Conservation (phyloP, 2,329 filamentous ascomycete genomes). For the Lachnellula cervina region DNA sequence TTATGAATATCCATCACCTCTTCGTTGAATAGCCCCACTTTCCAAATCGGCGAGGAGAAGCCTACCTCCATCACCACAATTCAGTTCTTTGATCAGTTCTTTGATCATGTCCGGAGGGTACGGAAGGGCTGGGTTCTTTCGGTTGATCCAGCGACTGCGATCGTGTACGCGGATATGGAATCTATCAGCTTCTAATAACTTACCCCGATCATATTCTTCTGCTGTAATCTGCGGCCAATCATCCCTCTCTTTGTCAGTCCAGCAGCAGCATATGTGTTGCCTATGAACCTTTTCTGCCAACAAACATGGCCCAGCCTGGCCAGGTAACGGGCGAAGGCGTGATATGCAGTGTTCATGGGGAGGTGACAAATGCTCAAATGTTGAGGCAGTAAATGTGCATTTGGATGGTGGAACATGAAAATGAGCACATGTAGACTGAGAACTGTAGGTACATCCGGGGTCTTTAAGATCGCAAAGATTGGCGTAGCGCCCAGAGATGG, state of each 20-base stretch:
- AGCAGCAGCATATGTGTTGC: slow-evolving; percentile 6
- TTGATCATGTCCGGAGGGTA: not conserved
- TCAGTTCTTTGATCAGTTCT: not conserved
- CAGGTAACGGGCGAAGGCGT: not conserved
- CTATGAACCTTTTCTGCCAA: not conserved
- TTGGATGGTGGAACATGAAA: not conserved
- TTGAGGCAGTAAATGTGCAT: not conserved
- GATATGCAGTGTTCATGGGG: slow-evolving; percentile 8
- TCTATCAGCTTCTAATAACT: not conserved
- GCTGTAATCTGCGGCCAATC: not conserved
- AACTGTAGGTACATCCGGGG: not conserved
- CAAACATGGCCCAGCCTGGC: not conserved
- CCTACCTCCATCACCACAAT: not conserved
- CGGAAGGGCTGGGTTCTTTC: not conserved
- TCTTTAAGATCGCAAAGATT: not conserved
- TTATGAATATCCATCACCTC: not conserved
- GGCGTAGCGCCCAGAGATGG: not conserved
- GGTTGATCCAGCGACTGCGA: not conserved
- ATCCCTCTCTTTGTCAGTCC: not conserved
- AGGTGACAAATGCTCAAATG: not conserved
- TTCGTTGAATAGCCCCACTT: not conserved
- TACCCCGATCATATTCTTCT: not conserved
- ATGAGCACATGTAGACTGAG: not conserved
- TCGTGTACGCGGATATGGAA: not conserved
- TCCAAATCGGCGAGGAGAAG: not conserved